Evolutionary conservation across 2,329 filamentous ascomycete species (phyloP).

Genomic region (Daldinia sp.): DNA sequence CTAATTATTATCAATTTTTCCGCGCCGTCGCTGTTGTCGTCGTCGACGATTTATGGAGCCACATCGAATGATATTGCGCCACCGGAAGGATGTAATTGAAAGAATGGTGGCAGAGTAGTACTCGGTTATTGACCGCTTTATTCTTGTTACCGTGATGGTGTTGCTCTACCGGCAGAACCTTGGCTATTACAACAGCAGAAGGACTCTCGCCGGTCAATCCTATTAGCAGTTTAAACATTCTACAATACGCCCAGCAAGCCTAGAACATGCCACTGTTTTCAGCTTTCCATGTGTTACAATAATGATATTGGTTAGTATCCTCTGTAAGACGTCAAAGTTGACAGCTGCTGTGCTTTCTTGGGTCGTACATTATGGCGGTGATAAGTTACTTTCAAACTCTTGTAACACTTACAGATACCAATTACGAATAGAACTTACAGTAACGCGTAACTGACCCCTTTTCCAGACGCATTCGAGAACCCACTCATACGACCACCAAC

Average conservation of each 20-base stretch:
- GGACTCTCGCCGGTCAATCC: not conserved
- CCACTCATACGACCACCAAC: not conserved
- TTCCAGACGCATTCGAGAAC: not conserved
- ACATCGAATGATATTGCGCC: slow-evolving; percentile 11
- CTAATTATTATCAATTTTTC: too few species aligned
- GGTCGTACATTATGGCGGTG: not conserved
- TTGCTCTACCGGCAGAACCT: not conserved
- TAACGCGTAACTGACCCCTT: not conserved
- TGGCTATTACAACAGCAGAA: not conserved
- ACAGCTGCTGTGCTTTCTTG: not conserved
- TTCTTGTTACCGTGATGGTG: slow-evolving; percentile 2
- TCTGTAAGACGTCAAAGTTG: not conserved
- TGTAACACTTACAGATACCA: not conserved
- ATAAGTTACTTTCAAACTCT: not conserved
- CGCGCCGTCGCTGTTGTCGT: not conserved
- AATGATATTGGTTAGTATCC: not conserved
- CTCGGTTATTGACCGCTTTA: not conserved
- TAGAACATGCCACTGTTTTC: not conserved
- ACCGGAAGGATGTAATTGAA: slow-evolving; percentile 1
- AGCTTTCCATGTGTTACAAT: not conserved
- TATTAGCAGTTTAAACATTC: not conserved
- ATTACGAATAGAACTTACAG: not conserved
- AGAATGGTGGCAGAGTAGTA: not conserved
- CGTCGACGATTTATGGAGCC: not conserved
- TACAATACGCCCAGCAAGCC: not conserved